Base-by-base conservation (phyloP, 306 rosid species). In the Trifolium repens region DNA sequence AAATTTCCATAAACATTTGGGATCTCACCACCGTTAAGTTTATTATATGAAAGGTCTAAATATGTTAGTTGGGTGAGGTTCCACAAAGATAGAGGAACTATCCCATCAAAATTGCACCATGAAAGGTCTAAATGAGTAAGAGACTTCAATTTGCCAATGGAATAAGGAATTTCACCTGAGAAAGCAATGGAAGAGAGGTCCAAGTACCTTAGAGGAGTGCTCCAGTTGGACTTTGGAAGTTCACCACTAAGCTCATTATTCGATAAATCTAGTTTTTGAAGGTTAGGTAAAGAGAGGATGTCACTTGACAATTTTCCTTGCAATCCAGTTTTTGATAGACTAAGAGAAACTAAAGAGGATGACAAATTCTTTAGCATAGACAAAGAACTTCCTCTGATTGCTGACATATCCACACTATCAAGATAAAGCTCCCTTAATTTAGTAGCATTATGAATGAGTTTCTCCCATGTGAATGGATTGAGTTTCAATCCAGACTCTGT, bases 381-480 rank as follows among this genome's bases (percentile, higher is more conserved):
- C 57, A 50, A 50, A 50, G 57, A 80, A 2, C 35, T 63, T 19
- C 22, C 69, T 30, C 1, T 32, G 0, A 80, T 9, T 0, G 61
- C 60, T 60, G 72, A 44, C 81, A 81, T 54, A 24, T 81, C 1
- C 4, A 64, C 10, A 0, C 0, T 0, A 62, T 32, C 44, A 0
- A 81, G 11, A 71, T 4, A 0, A 63, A 76, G 39, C 52, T 76
- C 78, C 0, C 69, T 37, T 57, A 81, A 24, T 16, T 64, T 32
- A 32, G 78, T 81, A 1, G 70, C 49, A 2, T 81, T 81, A 1
- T 1, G 70, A 63, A 76, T 76, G 65, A 81, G 65, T 9, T 6
- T 80, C 0, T 49, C 26, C 84, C 84, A 80, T 3, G 80, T 74
- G 27, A 55, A 34, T 35, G 46, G 47, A 73, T 67, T 40, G 35